These are phyloP conservation scores for Penicillium psychrosexuale DNA, from an alignment of 2,329 filamentous ascomycete species.

Conservation along the genomic window DNA sequence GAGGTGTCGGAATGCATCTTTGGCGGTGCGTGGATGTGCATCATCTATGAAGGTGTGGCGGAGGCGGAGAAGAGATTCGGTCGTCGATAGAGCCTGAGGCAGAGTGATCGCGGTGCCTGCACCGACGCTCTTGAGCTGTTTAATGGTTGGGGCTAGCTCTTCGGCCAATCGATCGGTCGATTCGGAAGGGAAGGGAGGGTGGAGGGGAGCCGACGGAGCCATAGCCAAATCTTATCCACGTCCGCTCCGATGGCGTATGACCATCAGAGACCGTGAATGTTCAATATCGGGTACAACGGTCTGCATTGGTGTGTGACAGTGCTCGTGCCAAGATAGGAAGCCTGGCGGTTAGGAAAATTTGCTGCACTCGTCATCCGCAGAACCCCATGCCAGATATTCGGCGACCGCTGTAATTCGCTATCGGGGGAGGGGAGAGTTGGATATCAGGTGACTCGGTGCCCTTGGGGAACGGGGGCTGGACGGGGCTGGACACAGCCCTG, in stretches of 20 bases:
- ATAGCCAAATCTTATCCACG: constrained; percentile 35
- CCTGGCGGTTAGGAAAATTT: constrained; percentile 4
- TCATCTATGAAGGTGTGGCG: constrained; percentile 61
- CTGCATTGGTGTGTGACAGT: constrained; percentile 34
- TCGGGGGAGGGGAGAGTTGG: constrained; percentile 3
- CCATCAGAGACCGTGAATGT: constrained; percentile 36
- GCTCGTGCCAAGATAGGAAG: constrained; percentile 13
- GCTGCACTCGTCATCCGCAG: constrained; percentile 4
- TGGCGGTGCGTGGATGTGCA: constrained; percentile 51
- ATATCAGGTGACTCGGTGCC: constrained; percentile 18
- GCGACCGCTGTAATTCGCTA: constrained; percentile 8
- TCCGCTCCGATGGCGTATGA: constrained; percentile 28
- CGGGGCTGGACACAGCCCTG: constrained; percentile 1
- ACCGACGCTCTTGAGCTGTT: constrained; percentile 36
- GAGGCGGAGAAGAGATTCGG: constrained; percentile 61
- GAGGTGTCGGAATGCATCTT: constrained; percentile 80
- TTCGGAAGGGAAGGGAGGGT: constrained; percentile 29
- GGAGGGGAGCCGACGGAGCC: constrained; percentile 26
- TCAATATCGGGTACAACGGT: constrained; percentile 31
- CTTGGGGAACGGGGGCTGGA: background rate
- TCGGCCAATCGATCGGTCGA: constrained; percentile 36
- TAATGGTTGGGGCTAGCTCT: constrained; percentile 39
- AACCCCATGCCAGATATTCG: constrained; percentile 11
- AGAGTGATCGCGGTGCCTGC: constrained; percentile 29
- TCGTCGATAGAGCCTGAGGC: constrained; percentile 43